Evolutionary conservation across 2,329 filamentous ascomycete genomes (phyloP).

Genomic region (Chrysosphaeria jannelii): DNA sequence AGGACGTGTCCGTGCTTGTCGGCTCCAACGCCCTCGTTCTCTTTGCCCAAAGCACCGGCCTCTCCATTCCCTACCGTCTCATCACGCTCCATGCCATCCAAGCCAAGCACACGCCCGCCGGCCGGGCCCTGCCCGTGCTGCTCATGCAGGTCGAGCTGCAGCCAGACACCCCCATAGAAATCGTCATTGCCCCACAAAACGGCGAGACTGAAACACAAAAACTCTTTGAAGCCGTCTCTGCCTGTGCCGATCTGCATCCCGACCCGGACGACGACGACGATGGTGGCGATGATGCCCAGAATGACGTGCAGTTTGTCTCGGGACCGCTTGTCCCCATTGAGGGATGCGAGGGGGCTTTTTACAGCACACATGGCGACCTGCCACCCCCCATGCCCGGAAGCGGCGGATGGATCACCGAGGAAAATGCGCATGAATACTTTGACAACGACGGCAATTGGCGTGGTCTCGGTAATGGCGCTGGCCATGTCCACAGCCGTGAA

Average conservation of each 20-base stretch:
- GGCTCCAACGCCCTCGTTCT: too few relatives aligned
- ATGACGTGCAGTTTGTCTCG: constrained; percentile 16
- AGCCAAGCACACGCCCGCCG: constrained; percentile 14
- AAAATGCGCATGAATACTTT: constrained; percentile 66
- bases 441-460: constrained; percentile 60
- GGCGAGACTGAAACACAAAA: constrained; percentile 11
- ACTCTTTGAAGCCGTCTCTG: constrained; percentile 39
- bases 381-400: constrained; percentile 44
- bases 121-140: constrained; percentile 16
- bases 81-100: constrained; percentile 52
- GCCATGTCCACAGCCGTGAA: constrained; percentile 21
- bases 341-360: constrained; percentile 25
- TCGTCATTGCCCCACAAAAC: constrained; percentile 4
- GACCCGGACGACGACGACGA: constrained; percentile 32
- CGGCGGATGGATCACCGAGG: constrained; percentile 65
- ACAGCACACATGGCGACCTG: constrained; percentile 14
- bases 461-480: constrained; percentile 32
- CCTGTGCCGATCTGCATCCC: constrained; percentile 47
- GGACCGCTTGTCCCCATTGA: constrained; percentile 22
- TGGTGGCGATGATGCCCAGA: constrained; percentile 15
- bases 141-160: constrained; percentile 40
- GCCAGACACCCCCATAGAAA: constrained; percentile 4
- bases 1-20: constrained; percentile 24
- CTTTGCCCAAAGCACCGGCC: constrained; percentile 26
- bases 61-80: constrained; percentile 41